Evolutionary conservation across 768 basidiomycete genomes (phyloP).

Genomic region (Trametes gibbosa): DNA sequence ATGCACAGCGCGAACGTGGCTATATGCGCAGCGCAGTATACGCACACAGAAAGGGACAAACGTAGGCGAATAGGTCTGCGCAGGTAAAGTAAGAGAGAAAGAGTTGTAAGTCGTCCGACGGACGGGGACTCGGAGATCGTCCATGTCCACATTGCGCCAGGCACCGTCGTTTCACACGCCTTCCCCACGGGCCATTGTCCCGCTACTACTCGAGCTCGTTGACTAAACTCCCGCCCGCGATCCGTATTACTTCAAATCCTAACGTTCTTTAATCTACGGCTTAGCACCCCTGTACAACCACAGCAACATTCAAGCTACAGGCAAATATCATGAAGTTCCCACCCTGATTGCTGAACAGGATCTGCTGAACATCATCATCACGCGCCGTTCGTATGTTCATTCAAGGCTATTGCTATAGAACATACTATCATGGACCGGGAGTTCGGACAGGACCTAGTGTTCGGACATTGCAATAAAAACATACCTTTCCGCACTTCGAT

Average conservation of each 20-base stretch:
- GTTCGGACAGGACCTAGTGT: no score
- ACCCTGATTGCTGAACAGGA: no score
- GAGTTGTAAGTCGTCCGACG: background rate
- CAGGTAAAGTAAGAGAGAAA: background rate
- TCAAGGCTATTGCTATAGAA: slow-evolving; percentile 10
- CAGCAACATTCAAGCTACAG: no score
- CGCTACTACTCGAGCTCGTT: background rate
- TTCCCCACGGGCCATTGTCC: slow-evolving; percentile 1
- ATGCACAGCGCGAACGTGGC: no score
- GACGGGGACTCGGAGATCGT: slow-evolving; percentile 2
- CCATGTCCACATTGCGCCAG: slow-evolving; percentile 3
- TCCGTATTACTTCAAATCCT: background rate
- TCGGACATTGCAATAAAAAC: no score
- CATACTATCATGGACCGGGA: no score
- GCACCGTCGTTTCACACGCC: slow-evolving; percentile 3
- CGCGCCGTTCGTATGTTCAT: slow-evolving; percentile 7
- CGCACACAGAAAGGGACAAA: background rate
- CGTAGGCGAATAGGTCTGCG: background rate
- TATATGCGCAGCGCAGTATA: slow-evolving; percentile 7
- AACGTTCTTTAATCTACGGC: no score
- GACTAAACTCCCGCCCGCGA: background rate
- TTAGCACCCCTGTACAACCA: no score
- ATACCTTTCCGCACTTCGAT: no score
- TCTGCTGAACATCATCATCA: background rate
- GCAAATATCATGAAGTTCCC: no score